These are phyloP conservation scores for Nakaseomyces glabratus DNA, from an alignment of 1,139 yeast species.

Conservation along the genomic window DNA sequence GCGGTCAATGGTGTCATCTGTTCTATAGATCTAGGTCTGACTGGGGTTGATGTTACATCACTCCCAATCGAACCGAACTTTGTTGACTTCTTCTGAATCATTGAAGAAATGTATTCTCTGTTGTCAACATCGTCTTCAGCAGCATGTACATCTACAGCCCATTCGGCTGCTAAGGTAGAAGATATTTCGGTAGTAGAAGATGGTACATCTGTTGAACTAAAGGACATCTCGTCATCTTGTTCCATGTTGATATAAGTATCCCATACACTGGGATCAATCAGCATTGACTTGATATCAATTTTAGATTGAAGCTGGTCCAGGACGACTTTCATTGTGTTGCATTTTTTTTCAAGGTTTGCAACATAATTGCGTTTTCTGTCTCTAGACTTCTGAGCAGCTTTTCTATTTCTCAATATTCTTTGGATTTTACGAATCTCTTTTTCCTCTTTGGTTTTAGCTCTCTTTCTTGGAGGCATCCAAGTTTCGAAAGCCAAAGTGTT, in stretches of 20 bases:
- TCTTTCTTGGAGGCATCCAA: slow-evolving; percentile 76
- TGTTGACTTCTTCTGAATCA: too few species aligned
- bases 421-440: slow-evolving; percentile 94
- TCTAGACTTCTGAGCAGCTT: slow-evolving; percentile 95
- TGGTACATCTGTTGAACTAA: background rate
- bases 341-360: slow-evolving; percentile 59
- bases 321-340: slow-evolving; percentile 9
- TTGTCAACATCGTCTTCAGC: slow-evolving; percentile 1
- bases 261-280: slow-evolving; percentile 3
- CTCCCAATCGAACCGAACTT: slow-evolving; percentile 5
- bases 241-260: slow-evolving; percentile 3
- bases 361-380: slow-evolving; percentile 93
- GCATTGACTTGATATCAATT: slow-evolving; percentile 12
- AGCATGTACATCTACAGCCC: slow-evolving; percentile 5
- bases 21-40: slow-evolving; percentile 2
- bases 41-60: slow-evolving; percentile 2
- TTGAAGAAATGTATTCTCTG: too few species aligned
- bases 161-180: slow-evolving; percentile 5
- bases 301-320: slow-evolving; percentile 26
- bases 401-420: slow-evolving; percentile 83
- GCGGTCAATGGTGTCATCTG: slow-evolving; percentile 5
- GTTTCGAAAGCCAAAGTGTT: slow-evolving; percentile 6
- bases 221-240: slow-evolving; percentile 2
- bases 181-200: slow-evolving; percentile 6
- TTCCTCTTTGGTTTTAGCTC: slow-evolving; percentile 94